Conservation (phyloP, 805 yeast genomes). For the Yarrowia yakushimensis region DNA sequence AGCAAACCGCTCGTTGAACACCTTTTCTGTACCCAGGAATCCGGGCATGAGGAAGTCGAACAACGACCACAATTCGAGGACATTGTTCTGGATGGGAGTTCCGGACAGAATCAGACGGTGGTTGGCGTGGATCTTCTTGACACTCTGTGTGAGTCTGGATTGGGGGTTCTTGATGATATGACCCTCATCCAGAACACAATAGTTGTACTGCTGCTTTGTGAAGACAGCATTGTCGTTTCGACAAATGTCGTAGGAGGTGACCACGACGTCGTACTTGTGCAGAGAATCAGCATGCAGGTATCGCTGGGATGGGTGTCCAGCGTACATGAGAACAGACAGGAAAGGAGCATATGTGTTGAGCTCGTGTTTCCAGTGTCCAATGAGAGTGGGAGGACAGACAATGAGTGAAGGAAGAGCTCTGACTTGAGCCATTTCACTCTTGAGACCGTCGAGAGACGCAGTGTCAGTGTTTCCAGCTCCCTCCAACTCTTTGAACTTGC, state of each 20-base stretch:
- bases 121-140: conserved; percentile 75
- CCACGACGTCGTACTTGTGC: conserved; percentile 69
- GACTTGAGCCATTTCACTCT: conserved; percentile 60
- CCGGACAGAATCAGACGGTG: conserved; percentile 91
- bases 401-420: conserved; percentile 79
- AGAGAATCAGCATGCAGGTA: conserved; percentile 52
- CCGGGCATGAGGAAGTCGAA: conserved; percentile 99
- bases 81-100: conserved; percentile 97
- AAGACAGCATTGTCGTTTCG: conserved; percentile 80
- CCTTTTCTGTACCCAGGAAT: conserved; percentile 89
- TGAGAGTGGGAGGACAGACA: conserved; percentile 94
- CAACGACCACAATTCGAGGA: conserved; percentile 92
- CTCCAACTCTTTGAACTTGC: conserved; percentile 8
- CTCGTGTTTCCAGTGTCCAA: conserved; percentile 99
- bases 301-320: conserved; percentile 85
- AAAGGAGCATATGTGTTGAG: conserved; percentile 85
- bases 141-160: conserved; percentile 85
- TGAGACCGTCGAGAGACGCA: conserved; percentile 31
- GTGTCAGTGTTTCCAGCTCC: not conserved
- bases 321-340: conserved; percentile 76
- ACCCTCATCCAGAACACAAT: conserved; percentile 96
- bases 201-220: conserved; percentile 66
- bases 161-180: conserved; percentile 91
- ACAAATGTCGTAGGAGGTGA: conserved; percentile 94
- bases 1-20: conserved; percentile 93